Evolutionary conservation across 176 grass and related monocot species (phyloP).

Genomic region (Lolium multiflorum): DNA sequence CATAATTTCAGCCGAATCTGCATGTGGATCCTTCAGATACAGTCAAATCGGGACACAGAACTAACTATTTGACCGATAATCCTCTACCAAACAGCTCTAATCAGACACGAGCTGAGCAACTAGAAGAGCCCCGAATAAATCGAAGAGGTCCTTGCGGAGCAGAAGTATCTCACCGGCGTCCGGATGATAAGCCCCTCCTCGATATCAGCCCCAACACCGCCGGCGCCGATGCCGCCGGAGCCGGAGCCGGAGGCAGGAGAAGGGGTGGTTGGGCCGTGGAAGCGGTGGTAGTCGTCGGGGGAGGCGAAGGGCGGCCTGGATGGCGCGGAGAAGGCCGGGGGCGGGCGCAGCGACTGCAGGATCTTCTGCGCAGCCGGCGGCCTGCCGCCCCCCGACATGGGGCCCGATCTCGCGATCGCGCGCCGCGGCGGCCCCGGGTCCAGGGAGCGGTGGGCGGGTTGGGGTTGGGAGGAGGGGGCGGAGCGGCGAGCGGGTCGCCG

Average conservation of each 20-base stretch:
- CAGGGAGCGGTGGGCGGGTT: constrained; percentile 8
- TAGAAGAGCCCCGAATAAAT: constrained; percentile 29
- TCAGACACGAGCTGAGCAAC: constrained; percentile 23
- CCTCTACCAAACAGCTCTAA: constrained; percentile 17
- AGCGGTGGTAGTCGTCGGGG: constrained; percentile 76
- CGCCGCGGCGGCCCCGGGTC: not conserved
- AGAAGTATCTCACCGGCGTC: constrained; percentile 65
- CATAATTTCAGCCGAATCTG: constrained; percentile 37
- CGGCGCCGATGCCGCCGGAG: constrained; percentile 37
- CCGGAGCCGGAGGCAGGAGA: constrained; percentile 38
- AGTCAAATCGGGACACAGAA: not conserved
- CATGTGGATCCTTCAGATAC: not conserved
- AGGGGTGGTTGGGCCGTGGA: constrained; percentile 38
- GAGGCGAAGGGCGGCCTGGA: constrained; percentile 60
- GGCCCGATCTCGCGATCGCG: constrained; percentile 51
- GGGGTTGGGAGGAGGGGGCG: not conserved
- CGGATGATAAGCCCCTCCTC: constrained; percentile 66
- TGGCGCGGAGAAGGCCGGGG: constrained; percentile 45
- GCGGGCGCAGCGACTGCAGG: constrained; percentile 64
- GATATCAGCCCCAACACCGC: constrained; percentile 12
- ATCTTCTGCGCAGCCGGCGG: constrained; percentile 64
- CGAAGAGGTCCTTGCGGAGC: constrained; percentile 13
- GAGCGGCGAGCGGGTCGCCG: not conserved
- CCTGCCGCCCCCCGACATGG: constrained; percentile 59
- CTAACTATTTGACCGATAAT: constrained; percentile 3